Base-by-base conservation (phyloP, 1,139 yeast species). In the Suhomyces choctaworum region DNA sequence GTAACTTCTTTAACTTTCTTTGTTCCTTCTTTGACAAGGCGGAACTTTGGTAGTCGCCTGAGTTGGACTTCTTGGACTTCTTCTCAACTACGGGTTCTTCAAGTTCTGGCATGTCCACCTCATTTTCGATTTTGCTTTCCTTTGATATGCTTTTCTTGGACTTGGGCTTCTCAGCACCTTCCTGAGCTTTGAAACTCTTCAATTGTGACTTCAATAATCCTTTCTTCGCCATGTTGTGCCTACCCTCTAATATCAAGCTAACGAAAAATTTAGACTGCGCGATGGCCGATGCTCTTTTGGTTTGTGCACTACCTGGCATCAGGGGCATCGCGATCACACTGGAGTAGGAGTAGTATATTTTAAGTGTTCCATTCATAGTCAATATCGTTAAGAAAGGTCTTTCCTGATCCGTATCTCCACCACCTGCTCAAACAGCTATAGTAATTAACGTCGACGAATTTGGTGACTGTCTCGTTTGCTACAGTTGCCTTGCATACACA, bases 381-480 rank as follows among this genome's bases (percentile, higher is more conserved):
- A 10, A 41, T 34, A 27, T 73, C 76, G 40, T 70, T 69, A 21
- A 75, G 46, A 42, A 77, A 76, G 6, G 47, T 49, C 47, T 76
- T 77, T 2, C 82, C 82, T 5, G 69, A 52, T 0, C 94, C 92
- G 47, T 73, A 72, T 47, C 76, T 76, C 96, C 96, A 88, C 96
- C 96, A 89, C 46, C 83, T 68, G 27, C 85, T 78, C 40, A 89
- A 61, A 60, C 97, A 89, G 48, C 95, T 84, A 49, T 74, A 79
- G 1, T 73, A 64, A 35, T 66, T 64, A 10, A 78, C 66, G 53
- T 87, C 95, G 29, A 85, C 72, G 2, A 70, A 60, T 8, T 41
- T 41, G 8, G 47, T 47, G 12, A 73, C 70, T 4, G 61, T 54
- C 11, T 66, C 69, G 11, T 64, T 70, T 4, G 64, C 64, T 7